These are phyloP conservation scores for Begonia loranthoides DNA, from an alignment of 306 rosid genomes.

Conservation along the genomic window DNA sequence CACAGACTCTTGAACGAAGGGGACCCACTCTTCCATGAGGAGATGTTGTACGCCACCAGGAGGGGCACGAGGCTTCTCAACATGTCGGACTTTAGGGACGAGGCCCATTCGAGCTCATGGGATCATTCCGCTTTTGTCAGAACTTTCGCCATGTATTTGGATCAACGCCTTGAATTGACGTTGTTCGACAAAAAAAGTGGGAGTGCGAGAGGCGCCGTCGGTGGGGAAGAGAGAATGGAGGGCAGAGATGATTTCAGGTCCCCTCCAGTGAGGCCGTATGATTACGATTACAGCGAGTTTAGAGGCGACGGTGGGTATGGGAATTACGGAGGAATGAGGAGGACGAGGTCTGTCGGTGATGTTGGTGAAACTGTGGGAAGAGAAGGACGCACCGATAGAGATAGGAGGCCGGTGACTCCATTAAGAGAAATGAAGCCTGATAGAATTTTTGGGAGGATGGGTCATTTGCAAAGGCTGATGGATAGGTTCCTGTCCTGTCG, in stretches of 20 bases:
- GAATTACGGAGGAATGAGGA: slow-evolving; percentile 59
- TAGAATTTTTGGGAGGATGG: slow-evolving; percentile 79
- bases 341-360: slow-evolving; percentile 81
- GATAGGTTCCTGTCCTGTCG: slow-evolving; percentile 81
- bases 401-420: slow-evolving; percentile 51
- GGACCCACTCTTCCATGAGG: slow-evolving; percentile 66
- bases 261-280: slow-evolving; percentile 59
- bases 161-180: slow-evolving; percentile 77
- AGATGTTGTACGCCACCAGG: slow-evolving; percentile 76
- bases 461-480: slow-evolving; percentile 77
- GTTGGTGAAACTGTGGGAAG: slow-evolving; percentile 37
- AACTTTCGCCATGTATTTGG: slow-evolving; percentile 79
- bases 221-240: slow-evolving; percentile 37
- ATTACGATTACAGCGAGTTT: slow-evolving; percentile 46
- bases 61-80: slow-evolving; percentile 84
- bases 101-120: slow-evolving; percentile 97
- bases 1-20: slow-evolving; percentile 80
- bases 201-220: slow-evolving; percentile 5
- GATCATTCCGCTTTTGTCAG: slow-evolving; percentile 86
- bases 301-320: slow-evolving; percentile 38
- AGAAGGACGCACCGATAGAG: slow-evolving; percentile 35
- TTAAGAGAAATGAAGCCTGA: slow-evolving; percentile 82
- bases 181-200: slow-evolving; percentile 42
- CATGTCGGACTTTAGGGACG: slow-evolving; percentile 81
- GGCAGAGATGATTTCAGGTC: slow-evolving; percentile 61